These are phyloP conservation scores for Claviceps sp. DNA, from an alignment of 2,329 filamentous ascomycete species.

Conservation along the genomic window DNA sequence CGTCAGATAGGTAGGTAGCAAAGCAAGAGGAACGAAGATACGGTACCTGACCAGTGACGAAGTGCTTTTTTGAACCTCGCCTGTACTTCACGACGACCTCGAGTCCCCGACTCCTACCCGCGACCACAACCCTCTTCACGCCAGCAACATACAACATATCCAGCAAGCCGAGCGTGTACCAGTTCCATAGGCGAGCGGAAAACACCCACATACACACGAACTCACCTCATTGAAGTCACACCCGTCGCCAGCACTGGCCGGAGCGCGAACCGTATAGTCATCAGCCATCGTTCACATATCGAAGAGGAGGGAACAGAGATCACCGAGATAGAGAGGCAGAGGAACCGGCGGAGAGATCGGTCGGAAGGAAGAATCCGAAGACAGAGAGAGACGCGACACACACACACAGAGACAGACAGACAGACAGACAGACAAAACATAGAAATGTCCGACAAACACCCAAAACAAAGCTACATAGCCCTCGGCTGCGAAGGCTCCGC, in stretches of 20 bases:
- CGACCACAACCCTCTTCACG: neutral
- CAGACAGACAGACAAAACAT: no score
- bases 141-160: neutral
- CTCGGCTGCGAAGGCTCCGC: constrained; percentile 75
- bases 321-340: no score
- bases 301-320: no score
- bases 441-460: neutral
- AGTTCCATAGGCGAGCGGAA: neutral
- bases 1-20: no score
- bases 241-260: neutral
- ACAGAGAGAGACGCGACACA: neutral
- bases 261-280: neutral
- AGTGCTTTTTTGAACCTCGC: no score
- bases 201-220: neutral
- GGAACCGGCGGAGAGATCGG: neutral
- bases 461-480: constrained; percentile 31
- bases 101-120: no score
- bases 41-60: no score
- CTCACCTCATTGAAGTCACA: neutral
- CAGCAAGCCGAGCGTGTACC: no score
- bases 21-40: no score
- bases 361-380: neutral
- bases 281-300: no score
- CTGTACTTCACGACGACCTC: no score
- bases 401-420: neutral